phyloP scores from a whole-genome alignment of 352 stramenopile species.

The Albugo laibachii region DNA sequence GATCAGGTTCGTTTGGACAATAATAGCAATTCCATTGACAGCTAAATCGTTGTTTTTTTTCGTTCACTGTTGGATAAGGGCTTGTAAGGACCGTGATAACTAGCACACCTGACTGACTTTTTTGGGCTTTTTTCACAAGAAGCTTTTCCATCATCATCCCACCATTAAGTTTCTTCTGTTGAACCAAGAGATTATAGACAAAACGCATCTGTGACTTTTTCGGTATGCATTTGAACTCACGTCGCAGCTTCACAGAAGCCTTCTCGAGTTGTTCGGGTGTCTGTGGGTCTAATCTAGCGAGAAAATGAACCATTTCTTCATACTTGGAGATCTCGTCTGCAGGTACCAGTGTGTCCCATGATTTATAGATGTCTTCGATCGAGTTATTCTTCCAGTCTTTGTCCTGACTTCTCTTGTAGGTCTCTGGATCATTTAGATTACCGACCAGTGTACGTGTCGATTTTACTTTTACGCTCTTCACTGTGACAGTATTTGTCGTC shows the following conservation, averaged over 20 bases:
- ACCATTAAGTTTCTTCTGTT: constrained; percentile 25
- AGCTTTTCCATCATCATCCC: constrained; percentile 48
- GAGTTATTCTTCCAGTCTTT: constrained; percentile 60
- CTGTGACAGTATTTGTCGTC: no score
- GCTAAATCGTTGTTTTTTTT: constrained; percentile 74
- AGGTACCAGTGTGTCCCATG: constrained; percentile 69
- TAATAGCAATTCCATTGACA: constrained; percentile 94
- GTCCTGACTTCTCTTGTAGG: constrained; percentile 65
- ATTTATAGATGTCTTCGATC: constrained; percentile 75
- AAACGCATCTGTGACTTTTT: constrained; percentile 86
- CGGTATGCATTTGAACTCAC: constrained; percentile 74
- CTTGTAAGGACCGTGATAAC: constrained; percentile 85
- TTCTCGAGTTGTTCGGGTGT: constrained; percentile 68
- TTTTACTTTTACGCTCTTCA: background rate
- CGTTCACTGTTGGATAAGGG: constrained; percentile 62
- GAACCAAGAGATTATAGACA: constrained; percentile 49
- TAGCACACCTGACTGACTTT: constrained; percentile 80
- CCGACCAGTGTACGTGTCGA: constrained; percentile 1
- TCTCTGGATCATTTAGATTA: constrained; percentile 58
- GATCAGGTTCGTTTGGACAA: constrained; percentile 83
- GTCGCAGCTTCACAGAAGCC: constrained; percentile 58
- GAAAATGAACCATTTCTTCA: constrained; percentile 63
- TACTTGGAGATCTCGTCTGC: constrained; percentile 40
- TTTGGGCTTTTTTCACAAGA: constrained; percentile 79
- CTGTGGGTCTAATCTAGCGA: constrained; percentile 51